Percentiles rank a stretch among this genome's conserved stretches.
phyloP scores from a whole-genome alignment of 139 green algal genomes.

The Chlamydomonas eustigma region DNA sequence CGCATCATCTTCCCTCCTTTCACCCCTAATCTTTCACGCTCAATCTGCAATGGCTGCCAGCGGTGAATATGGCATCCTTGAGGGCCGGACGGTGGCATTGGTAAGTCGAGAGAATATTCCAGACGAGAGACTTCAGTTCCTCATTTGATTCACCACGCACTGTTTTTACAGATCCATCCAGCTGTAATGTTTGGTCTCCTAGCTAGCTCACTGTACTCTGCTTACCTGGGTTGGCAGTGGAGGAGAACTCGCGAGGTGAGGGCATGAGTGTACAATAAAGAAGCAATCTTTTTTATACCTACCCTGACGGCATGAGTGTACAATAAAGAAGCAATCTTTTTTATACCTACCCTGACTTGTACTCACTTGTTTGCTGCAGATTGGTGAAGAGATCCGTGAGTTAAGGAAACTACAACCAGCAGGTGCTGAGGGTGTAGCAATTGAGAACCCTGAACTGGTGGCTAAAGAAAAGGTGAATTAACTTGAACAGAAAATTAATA shows the following conservation, averaged over 20 bases:
- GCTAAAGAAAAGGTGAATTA: conserved; percentile 73
- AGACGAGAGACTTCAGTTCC: too few species aligned
- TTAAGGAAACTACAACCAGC: conserved; percentile 69
- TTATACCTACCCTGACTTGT: conserved; percentile 1
- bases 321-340: too few species aligned
- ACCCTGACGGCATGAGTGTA: too few species aligned
- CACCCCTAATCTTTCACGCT: conserved; percentile 16
- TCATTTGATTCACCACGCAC: too few species aligned
- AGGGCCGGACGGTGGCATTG: conserved; percentile 68
- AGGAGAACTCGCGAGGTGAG: conserved; percentile 38
- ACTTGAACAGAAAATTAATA: too few species aligned
- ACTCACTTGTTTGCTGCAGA: not conserved
- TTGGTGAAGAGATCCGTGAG: conserved; percentile 70
- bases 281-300: too few species aligned
- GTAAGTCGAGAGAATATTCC: too few species aligned
- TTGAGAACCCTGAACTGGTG: conserved; percentile 30
- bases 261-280: not conserved
- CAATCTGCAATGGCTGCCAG: conserved; percentile 25
- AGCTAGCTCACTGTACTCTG: conserved; percentile 70
- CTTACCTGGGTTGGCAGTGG: conserved; percentile 87
- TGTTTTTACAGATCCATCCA: too few species aligned
- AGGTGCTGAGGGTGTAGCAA: not conserved
- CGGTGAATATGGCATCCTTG: conserved; percentile 61
- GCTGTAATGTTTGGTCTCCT: conserved; percentile 82
- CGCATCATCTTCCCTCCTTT: not conserved